Evolutionary conservation across 2,329 filamentous ascomycete species (phyloP).

Genomic region (Xylaria digitata): DNA sequence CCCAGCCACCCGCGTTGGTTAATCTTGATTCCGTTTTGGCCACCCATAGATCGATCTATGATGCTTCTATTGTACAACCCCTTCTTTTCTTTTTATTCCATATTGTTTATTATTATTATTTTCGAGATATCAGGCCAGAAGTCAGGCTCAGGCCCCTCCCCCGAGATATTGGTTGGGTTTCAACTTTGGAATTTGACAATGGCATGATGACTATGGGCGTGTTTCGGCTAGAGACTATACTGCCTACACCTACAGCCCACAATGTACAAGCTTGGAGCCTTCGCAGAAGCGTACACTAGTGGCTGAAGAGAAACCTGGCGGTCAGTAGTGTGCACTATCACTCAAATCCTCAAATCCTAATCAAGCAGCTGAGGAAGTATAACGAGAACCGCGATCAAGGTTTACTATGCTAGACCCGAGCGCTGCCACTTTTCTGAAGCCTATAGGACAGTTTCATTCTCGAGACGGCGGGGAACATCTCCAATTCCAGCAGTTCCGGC

Average conservation of each 20-base stretch:
- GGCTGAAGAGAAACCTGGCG: not conserved
- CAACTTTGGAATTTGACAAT: conserved; percentile 10
- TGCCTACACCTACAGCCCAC: not conserved
- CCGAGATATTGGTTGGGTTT: conserved; percentile 1
- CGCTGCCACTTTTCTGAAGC: conserved; percentile 7
- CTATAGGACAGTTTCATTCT: conserved; percentile 7
- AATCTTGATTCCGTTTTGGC: not conserved
- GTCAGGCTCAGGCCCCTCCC: not conserved
- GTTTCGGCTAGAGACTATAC: conserved; percentile 3
- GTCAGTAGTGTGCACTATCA: not conserved
- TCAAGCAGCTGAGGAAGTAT: not conserved
- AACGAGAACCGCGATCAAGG: not conserved
- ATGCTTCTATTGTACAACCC: not conserved
- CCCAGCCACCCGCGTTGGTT: not conserved
- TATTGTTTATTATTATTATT: too few relatives aligned
- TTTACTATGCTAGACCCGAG: not conserved
- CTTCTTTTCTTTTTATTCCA: not conserved
- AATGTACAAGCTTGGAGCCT: not conserved
- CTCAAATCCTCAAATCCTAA: conserved; percentile 8
- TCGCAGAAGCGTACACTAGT: not conserved
- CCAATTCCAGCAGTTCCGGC: not conserved
- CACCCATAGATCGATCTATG: conserved; percentile 3
- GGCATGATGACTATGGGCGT: not conserved
- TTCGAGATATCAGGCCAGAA: not conserved
- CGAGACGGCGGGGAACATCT: not conserved